phyloP scores from a whole-genome alignment of 1,284 basidiomycete genomes.

The Cronartium quercuum region DNA sequence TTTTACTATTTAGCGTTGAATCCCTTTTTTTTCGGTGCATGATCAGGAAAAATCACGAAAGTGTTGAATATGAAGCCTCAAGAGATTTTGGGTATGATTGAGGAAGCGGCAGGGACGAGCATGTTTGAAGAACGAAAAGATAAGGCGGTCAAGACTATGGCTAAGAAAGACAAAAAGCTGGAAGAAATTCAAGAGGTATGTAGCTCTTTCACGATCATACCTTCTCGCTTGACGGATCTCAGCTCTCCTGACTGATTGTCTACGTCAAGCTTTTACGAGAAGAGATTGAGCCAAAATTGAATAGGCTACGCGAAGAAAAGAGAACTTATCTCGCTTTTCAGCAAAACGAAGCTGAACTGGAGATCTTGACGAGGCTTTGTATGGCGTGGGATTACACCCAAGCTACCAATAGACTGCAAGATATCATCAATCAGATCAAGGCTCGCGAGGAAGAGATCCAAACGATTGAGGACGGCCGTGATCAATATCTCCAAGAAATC shows the following conservation, averaged over 20 bases:
- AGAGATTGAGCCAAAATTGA: slow-evolving; percentile 91
- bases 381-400: slow-evolving; percentile 84
- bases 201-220: not conserved
- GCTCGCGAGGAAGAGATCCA: slow-evolving; percentile 40
- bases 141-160: slow-evolving; percentile 93
- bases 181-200: slow-evolving; percentile 68
- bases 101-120: slow-evolving; percentile 94
- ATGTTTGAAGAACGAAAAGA: slow-evolving; percentile 99
- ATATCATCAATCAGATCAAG: slow-evolving; percentile 40
- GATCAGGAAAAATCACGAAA: slow-evolving; percentile 57
- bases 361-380: slow-evolving; percentile 74
- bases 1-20: not conserved
- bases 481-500: slow-evolving; percentile 46
- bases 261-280: slow-evolving; percentile 61
- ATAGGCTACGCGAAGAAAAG: slow-evolving; percentile 85
- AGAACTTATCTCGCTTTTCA: slow-evolving; percentile 83
- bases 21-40: not conserved
- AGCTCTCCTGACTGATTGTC: not conserved
- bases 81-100: slow-evolving; percentile 97
- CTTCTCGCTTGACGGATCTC: not conserved
- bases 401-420: slow-evolving; percentile 56
- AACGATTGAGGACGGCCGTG: slow-evolving; percentile 7
- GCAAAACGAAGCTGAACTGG: slow-evolving; percentile 80
- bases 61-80: slow-evolving; percentile 97
- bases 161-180: slow-evolving; percentile 94